phyloP scores from a whole-genome alignment of 169 alveolate species.

The Plasmodium blacklocki region DNA sequence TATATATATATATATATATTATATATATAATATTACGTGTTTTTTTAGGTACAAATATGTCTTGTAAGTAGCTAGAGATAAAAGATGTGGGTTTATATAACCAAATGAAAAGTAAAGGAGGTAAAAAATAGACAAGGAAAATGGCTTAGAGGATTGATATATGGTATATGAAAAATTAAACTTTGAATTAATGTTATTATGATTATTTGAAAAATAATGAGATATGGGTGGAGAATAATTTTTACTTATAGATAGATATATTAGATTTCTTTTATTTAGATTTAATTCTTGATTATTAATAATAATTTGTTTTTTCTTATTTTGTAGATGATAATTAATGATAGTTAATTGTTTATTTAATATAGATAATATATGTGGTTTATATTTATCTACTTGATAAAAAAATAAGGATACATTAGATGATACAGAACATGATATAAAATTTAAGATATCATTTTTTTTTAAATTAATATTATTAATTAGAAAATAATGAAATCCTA shows the following conservation, averaged over 20 bases:
- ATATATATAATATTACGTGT: conserved; percentile 14
- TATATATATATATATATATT: not conserved
- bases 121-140: not conserved
- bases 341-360: conserved; percentile 31
- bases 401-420: conserved; percentile 39
- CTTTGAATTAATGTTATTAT: not conserved
- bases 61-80: conserved; percentile 10
- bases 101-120: conserved; percentile 19
- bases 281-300: conserved; percentile 28
- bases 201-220: conserved; percentile 8
- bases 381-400: conserved; percentile 20
- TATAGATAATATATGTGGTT: conserved; percentile 16
- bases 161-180: conserved; percentile 13
- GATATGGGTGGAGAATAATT: not conserved
- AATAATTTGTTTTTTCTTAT: conserved; percentile 25
- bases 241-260: conserved; percentile 19
- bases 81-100: not conserved
- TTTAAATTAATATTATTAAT: conserved; percentile 20
- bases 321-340: conserved; percentile 24
- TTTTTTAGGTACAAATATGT: conserved; percentile 30
- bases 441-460: conserved; percentile 4
- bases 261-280: conserved; percentile 25
- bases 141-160: conserved; percentile 2
- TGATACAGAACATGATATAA: conserved; percentile 21
- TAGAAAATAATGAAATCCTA: conserved; percentile 41